Conservation (phyloP, 2,329 filamentous ascomycete species). For the Aspergillus ibericus region DNA sequence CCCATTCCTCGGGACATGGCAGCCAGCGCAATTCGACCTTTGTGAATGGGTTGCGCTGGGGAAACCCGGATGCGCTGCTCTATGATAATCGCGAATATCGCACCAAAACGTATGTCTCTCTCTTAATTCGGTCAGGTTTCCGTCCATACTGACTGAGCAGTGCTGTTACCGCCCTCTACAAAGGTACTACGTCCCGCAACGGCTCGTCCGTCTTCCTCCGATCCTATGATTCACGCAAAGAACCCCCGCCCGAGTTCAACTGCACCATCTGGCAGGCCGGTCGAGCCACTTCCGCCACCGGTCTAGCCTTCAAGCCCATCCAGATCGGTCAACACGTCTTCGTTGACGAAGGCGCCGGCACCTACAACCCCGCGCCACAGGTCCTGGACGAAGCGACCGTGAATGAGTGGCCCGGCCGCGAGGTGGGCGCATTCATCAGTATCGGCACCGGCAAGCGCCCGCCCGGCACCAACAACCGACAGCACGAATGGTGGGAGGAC, state of each 20-base stretch:
- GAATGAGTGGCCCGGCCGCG: constrained; percentile 93
- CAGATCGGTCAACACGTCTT: constrained; percentile 91
- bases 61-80: constrained; percentile 81
- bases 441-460: constrained; percentile 89
- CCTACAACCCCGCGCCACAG: constrained; percentile 85
- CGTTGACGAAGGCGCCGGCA: constrained; percentile 86
- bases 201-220: constrained; percentile 72
- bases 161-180: constrained; percentile 86
- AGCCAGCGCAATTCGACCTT: constrained; percentile 54
- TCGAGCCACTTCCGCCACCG: constrained; percentile 87
- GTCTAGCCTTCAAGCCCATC: constrained; percentile 92
- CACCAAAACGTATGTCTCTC: constrained; percentile 75
- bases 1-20: constrained; percentile 57
- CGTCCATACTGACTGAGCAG: constrained; percentile 47
- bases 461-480: constrained; percentile 65
- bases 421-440: constrained; percentile 88
- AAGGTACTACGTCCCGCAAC: constrained; percentile 67
- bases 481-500: constrained; percentile 87
- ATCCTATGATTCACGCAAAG: constrained; percentile 92
- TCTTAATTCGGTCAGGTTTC: background rate
- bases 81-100: constrained; percentile 84
- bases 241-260: constrained; percentile 85
- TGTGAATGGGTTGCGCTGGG: constrained; percentile 56
- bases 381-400: constrained; percentile 85
- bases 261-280: constrained; percentile 98